Base-by-base conservation (phyloP, 78 protist species). In the Dictyostelium citrinum region DNA sequence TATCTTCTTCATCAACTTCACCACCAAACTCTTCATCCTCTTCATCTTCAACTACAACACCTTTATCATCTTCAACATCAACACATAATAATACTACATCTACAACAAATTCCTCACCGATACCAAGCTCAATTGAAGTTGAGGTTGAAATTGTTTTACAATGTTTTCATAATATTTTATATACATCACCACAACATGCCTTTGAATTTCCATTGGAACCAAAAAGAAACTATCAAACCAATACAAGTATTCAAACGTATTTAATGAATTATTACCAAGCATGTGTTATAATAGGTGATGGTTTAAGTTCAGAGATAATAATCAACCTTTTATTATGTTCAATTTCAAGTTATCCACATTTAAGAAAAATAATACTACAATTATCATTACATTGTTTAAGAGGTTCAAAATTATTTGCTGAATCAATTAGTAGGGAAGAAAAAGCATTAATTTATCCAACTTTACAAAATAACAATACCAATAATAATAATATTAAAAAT, bases 251-350 rank as follows among this genome's bases (percentile, higher is more conserved):
- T 24, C 33, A 43, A 82, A 14, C 27, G 0, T 16, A 77, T 77
- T 17, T 29, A 20, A 16, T 74, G 24, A 55, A 31, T 3, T 84
- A 72, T 55, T 58, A 72, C 3, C 29, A 12, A 17, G 91, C 91
- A 14, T 71, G 83, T 16, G n/a, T 20, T 39, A 72, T 55, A 12
- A 84, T 84, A 74, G 91, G 91, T 37, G 82, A 84, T 58, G 24
- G 45, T 7, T 33, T 84, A 16, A 33, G 72, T 27, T 33, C 33
- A 16, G 91, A 74, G 14, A 41, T 20, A 5, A 46, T 83, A n/a
- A 29, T 74, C 7, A 55, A 74, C 16, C 31, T 17, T 3, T 39
- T 84, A 4, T 39, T 45, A 3, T 31, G 22, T 24, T 14, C 24
- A 17, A 8, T 74, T 10, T 31, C 20, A 27, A 29, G 64, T 10